Conservation (phyloP, 1,284 basidiomycete genomes). For the Cerioporus squamosus region DNA sequence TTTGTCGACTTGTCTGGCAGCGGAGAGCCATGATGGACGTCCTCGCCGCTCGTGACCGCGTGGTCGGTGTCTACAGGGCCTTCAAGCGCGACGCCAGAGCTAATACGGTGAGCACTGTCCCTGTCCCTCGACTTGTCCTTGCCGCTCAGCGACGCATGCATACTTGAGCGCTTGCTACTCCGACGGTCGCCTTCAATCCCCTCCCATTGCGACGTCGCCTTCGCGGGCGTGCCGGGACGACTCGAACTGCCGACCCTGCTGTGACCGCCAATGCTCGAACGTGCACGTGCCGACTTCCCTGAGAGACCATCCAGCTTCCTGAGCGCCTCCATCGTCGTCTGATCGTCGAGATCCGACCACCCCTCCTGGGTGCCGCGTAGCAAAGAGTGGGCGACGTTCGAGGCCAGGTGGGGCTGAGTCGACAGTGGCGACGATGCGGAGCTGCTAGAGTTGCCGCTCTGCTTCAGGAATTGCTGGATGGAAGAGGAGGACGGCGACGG, state of each 20-base stretch:
- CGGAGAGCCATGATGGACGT: constrained; percentile 43
- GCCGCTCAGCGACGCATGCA: constrained; percentile 37
- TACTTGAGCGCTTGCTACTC: constrained; percentile 53
- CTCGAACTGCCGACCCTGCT: constrained; percentile 66
- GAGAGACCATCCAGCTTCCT: constrained; percentile 92
- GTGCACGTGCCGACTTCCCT: constrained; percentile 65
- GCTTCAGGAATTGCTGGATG: constrained; percentile 81
- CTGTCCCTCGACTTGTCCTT: constrained; percentile 36
- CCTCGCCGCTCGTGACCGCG: constrained; percentile 52
- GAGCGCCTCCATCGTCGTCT: constrained; percentile 89
- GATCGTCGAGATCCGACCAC: constrained; percentile 84
- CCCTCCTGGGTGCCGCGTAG: constrained; percentile 83
- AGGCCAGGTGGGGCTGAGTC: constrained; percentile 48
- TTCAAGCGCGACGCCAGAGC: constrained; percentile 46
- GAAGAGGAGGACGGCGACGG: constrained; percentile 86
- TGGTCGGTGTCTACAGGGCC: constrained; percentile 38
- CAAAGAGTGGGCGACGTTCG: constrained; percentile 76
- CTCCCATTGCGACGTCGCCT: constrained; percentile 66
- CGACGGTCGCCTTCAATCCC: constrained; percentile 55
- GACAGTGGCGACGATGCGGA: constrained; percentile 50
- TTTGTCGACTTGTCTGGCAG: constrained; percentile 66
- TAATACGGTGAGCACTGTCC: constrained; percentile 35
- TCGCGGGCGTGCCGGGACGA: constrained; percentile 75
- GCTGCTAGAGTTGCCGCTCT: constrained; percentile 50
- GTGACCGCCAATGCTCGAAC: constrained; percentile 67